Evolutionary conservation across 768 basidiomycete genomes (phyloP).

Genomic region (Lentinula edodes): DNA sequence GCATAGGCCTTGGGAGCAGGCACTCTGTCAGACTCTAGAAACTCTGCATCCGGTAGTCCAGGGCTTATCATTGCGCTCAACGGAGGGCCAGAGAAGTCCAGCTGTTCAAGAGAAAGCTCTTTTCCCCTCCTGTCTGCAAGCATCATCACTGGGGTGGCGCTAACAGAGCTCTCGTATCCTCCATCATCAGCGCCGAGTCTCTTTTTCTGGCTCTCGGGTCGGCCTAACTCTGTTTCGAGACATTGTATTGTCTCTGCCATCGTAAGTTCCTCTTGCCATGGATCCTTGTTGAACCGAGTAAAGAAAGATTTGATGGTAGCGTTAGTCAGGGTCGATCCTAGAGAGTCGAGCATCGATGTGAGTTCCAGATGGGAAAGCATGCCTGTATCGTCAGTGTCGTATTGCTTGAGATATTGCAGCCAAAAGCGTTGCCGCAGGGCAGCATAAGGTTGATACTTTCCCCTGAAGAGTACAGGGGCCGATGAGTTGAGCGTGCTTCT

Average conservation of each 20-base stretch:
- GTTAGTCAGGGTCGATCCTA: conserved; percentile 84
- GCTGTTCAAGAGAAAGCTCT: conserved; percentile 42
- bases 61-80: conserved; percentile 17
- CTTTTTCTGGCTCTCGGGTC: conserved; percentile 68
- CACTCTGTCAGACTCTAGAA: conserved; percentile 11
- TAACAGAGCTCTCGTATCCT: conserved; percentile 38
- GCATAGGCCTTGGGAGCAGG: conserved; percentile 16
- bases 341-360: conserved; percentile 93
- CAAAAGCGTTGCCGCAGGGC: conserved; percentile 88
- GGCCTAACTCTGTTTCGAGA: conserved; percentile 78
- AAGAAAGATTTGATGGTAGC: conserved; percentile 84
- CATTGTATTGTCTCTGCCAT: conserved; percentile 77
- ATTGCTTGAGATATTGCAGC: conserved; percentile 83
- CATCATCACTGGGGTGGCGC: conserved; percentile 46
- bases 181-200: conserved; percentile 45
- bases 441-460: conserved; percentile 94
- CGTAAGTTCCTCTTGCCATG: conserved; percentile 63
- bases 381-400: conserved; percentile 81
- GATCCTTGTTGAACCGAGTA: conserved; percentile 57
- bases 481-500: background rate
- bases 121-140: conserved; percentile 33
- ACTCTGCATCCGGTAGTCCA: conserved; percentile 20
- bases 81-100: conserved; percentile 60
- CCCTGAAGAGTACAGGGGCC: conserved; percentile 36
- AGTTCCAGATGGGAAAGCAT: conserved; percentile 79